Evolutionary conservation across 306 rosid species (phyloP).

Genomic region (Lathyrus oleraceus): DNA sequence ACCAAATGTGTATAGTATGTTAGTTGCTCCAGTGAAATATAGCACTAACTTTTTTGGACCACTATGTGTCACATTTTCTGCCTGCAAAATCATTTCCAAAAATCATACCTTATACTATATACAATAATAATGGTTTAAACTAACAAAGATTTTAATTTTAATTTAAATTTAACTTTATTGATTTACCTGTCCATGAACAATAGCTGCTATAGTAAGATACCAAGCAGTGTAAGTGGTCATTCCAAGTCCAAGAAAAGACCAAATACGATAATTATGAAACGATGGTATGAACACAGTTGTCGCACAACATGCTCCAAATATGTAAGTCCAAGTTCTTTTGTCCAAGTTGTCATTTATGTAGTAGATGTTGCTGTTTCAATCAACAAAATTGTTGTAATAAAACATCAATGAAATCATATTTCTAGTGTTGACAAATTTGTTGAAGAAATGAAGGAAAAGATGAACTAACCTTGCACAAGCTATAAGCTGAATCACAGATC

Average conservation of each 20-base stretch:
- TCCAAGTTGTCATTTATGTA: constrained; percentile 88
- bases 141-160: neutral
- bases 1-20: constrained; percentile 95
- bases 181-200: constrained; percentile 81
- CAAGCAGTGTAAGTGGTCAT: constrained; percentile 99
- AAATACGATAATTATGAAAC: constrained; percentile 92
- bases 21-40: constrained; percentile 98
- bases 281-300: constrained; percentile 96
- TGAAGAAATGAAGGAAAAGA: neutral
- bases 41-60: constrained; percentile 80
- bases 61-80: constrained; percentile 63
- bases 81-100: constrained; percentile 43
- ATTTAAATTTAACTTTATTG: neutral
- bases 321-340: constrained; percentile 96
- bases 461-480: constrained; percentile 85
- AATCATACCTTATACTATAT: neutral
- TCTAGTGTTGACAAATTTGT: neutral
- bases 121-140: neutral
- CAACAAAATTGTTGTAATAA: neutral
- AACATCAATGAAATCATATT: constrained; percentile 27
- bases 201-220: constrained; percentile 73
- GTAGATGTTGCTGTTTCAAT: constrained; percentile 75
- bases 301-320: constrained; percentile 98
- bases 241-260: constrained; percentile 97
- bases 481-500: constrained; percentile 98